Conservation (phyloP, 805 yeast genomes). For the Cyberlindnera misumaiensis region DNA sequence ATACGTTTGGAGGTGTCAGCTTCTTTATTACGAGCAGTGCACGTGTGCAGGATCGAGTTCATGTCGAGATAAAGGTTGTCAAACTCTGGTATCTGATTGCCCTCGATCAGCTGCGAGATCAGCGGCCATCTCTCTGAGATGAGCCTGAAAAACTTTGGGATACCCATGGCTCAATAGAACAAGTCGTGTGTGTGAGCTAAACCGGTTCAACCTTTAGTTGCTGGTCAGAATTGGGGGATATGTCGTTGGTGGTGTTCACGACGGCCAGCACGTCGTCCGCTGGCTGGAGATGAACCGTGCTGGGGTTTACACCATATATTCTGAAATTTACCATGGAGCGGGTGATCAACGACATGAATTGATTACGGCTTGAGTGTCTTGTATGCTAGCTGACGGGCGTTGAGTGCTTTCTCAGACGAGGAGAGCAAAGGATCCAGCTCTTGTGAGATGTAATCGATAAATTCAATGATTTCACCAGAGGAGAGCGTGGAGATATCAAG, state of each 20-base stretch:
- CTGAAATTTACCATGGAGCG: too few species aligned
- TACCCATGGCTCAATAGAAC: conserved; percentile 48
- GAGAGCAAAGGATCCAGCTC: not conserved
- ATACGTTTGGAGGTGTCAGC: conserved; percentile 56
- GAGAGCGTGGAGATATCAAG: not conserved
- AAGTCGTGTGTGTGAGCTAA: not conserved
- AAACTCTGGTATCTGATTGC: conserved; percentile 80
- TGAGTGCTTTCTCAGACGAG: too few species aligned
- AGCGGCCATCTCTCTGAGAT: conserved; percentile 99
- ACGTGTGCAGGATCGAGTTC: conserved; percentile 92
- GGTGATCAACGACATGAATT: too few species aligned
- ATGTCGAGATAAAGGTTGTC: conserved; percentile 93
- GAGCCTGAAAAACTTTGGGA: conserved; percentile 94
- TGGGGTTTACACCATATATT: too few species aligned
- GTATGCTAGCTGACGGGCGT: too few species aligned
- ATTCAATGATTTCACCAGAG: not conserved
- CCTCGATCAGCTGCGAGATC: conserved; percentile 81
- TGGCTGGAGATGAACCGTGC: not conserved
- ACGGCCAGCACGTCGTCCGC: too few species aligned
- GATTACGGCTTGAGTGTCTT: too few species aligned
- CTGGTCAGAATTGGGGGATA: not conserved
- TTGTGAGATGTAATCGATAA: not conserved
- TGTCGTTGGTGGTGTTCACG: not conserved
- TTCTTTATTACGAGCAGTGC: conserved; percentile 77
- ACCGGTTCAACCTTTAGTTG: not conserved